Evolutionary conservation across 495 filamentous ascomycete genomes (phyloP).

Genomic region (Jackrogersella multiformis): DNA sequence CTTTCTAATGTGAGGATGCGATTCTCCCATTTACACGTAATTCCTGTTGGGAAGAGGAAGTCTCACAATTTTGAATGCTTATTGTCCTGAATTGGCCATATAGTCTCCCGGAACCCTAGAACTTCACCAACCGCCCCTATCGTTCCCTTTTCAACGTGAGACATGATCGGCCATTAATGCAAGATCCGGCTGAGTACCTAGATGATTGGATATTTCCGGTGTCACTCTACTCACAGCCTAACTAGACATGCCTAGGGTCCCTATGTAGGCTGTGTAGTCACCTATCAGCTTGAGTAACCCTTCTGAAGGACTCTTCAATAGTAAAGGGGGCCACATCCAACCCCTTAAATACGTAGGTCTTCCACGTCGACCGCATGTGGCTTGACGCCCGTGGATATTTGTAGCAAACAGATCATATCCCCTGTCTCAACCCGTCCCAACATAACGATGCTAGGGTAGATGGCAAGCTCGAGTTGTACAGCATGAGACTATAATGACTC

Average conservation of each 20-base stretch:
- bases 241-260: background rate
- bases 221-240: background rate
- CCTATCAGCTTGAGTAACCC: background rate
- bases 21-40: background rate
- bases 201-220: background rate
- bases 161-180: constrained; percentile 10
- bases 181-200: constrained; percentile 6
- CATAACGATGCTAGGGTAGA: background rate
- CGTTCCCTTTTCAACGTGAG: background rate
- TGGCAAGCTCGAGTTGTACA: constrained; percentile 16
- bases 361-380: background rate
- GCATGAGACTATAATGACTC: constrained; percentile 12
- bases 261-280: too few species aligned
- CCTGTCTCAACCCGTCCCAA: constrained; percentile 5
- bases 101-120: background rate
- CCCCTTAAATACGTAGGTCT: background rate
- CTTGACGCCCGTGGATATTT: background rate
- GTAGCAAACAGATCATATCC: background rate
- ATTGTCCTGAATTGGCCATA: background rate
- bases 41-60: background rate
- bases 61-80: background rate
- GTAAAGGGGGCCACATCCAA: background rate
- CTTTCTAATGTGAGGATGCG: background rate
- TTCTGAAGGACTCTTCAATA: background rate
- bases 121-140: background rate